Percentiles rank a stretch among this genome's conserved stretches.
phyloP scores from a whole-genome alignment of 495 filamentous ascomycete genomes.

The Neurospora sp. region DNA sequence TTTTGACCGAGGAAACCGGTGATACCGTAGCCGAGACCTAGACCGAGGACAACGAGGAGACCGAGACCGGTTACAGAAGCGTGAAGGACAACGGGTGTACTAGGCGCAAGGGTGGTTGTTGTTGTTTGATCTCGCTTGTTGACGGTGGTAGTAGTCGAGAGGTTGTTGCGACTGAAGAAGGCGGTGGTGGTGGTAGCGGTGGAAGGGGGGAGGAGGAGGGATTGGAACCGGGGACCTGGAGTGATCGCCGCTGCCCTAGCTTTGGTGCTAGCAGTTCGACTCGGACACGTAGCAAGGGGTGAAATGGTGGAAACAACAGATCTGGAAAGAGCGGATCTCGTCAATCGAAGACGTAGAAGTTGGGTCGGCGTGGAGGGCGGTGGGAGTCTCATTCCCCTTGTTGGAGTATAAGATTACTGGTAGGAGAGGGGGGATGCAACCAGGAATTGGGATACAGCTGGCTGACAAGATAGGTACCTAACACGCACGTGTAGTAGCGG shows the following conservation, averaged over 20 bases:
- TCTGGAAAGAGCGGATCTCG: conserved; percentile 1
- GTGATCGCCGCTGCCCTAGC: background rate
- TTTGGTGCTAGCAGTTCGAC: background rate
- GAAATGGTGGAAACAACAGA: background rate
- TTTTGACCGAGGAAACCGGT: background rate
- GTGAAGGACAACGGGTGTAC: background rate
- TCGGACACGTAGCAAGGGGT: conserved; percentile 1
- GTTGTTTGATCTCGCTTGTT: background rate
- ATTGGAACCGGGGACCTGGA: background rate
- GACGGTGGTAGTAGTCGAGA: background rate
- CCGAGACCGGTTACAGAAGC: conserved; percentile 2
- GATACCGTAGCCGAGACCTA: conserved; percentile 10
- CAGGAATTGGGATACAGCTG: background rate
- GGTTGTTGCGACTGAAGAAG: background rate
- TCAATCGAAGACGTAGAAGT: conserved; percentile 4
- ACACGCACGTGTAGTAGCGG: background rate
- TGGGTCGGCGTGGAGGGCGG: background rate
- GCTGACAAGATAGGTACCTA: background rate
- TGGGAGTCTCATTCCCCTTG: background rate
- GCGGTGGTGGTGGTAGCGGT: background rate
- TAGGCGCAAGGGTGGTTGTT: background rate
- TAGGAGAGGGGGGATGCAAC: background rate
- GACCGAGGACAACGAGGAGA: conserved; percentile 6
- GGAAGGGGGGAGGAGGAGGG: background rate
- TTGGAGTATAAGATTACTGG: background rate